These are phyloP conservation scores for Gracilariopsis chorda DNA, from an alignment of 23 red algal species.

Conservation along the genomic window DNA sequence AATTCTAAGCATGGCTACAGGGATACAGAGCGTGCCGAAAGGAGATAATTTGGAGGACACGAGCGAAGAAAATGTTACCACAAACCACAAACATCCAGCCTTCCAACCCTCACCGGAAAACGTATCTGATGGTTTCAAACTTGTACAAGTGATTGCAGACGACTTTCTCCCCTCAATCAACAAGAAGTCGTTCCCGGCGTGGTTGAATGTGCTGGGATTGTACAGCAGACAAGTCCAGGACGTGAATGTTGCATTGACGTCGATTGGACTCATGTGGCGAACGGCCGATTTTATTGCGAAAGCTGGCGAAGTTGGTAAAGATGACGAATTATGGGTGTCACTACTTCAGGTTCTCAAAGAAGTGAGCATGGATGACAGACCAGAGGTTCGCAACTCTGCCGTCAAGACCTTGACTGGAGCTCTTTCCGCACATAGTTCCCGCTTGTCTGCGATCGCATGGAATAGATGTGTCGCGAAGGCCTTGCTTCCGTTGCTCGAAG, in stretches of 20 bases:
- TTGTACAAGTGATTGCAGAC: constrained; percentile 68
- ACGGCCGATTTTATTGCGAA: constrained; percentile 75
- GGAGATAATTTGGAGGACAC: neutral
- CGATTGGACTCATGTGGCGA: constrained; percentile 75
- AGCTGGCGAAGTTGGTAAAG: neutral
- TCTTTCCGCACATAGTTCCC: constrained; percentile 39
- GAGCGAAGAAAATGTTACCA: neutral
- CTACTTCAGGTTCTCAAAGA: constrained; percentile 54
- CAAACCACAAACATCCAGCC: neutral
- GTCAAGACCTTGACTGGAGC: constrained; percentile 71
- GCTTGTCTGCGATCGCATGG: constrained; percentile 57
- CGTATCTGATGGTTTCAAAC: constrained; percentile 51
- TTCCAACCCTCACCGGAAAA: neutral
- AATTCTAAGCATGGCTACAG: constrained; percentile 37
- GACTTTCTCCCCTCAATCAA: constrained; percentile 65
- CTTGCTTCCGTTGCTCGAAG: constrained; percentile 60
- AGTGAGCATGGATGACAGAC: constrained; percentile 53
- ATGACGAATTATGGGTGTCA: constrained; percentile 53
- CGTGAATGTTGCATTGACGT: constrained; percentile 71
- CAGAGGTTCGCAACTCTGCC: constrained; percentile 72
- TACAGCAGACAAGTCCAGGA: constrained; percentile 55
- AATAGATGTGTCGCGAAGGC: constrained; percentile 50
- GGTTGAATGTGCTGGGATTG: constrained; percentile 51
- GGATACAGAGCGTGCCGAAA: neutral
- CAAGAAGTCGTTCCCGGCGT: constrained; percentile 20